Conservation (phyloP, 352 stramenopile genomes). For the Phytophthora capsici region DNA sequence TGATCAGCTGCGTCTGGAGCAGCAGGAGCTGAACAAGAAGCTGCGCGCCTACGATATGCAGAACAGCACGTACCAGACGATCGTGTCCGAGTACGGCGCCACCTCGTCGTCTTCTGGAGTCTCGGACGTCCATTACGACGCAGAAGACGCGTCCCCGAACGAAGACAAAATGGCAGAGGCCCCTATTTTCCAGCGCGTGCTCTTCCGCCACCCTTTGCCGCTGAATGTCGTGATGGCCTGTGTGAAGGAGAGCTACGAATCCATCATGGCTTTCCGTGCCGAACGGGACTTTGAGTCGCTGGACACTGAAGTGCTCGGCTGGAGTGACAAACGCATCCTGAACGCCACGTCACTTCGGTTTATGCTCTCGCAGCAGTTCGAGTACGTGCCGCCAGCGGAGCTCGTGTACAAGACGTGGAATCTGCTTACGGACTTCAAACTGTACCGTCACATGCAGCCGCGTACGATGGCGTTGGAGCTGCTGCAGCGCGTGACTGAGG, state of each 20-base stretch:
- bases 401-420: conserved; percentile 78
- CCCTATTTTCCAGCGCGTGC: conserved; percentile 61
- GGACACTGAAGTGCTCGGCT: conserved; percentile 57
- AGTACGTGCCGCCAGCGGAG: conserved; percentile 46
- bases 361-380: conserved; percentile 66
- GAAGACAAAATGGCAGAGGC: conserved; percentile 24
- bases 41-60: conserved; percentile 53
- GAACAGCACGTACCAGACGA: conserved; percentile 64
- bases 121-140: not conserved
- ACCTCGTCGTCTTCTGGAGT: conserved; percentile 1
- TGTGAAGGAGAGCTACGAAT: conserved; percentile 60
- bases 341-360: conserved; percentile 58
- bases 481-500: conserved; percentile 62
- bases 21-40: conserved; percentile 43
- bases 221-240: conserved; percentile 47
- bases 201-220: conserved; percentile 48
- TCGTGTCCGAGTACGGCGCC: conserved; percentile 48
- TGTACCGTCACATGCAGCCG: conserved; percentile 71
- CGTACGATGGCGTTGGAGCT: conserved; percentile 54
- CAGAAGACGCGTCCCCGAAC: conserved; percentile 2
- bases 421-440: conserved; percentile 56
- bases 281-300: conserved; percentile 52
- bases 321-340: conserved; percentile 52
- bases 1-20: conserved; percentile 51
- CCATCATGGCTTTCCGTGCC: conserved; percentile 66